phyloP scores from a whole-genome alignment of 805 yeast species.

The Yamadazyma olivae region DNA sequence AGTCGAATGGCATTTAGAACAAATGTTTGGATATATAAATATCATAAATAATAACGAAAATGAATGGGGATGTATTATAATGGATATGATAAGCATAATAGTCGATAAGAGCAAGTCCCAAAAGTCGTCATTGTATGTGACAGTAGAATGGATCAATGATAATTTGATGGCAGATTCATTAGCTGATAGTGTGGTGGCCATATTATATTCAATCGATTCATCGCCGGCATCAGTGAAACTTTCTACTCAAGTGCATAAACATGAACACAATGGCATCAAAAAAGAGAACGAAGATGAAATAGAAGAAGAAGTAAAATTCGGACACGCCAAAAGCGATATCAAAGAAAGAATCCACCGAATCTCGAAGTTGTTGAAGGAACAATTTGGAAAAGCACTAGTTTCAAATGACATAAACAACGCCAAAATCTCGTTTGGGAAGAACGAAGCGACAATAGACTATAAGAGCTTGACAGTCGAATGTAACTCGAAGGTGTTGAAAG shows the following conservation, averaged over 20 bases:
- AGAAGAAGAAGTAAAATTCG: constrained; percentile 14
- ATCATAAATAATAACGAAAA: constrained; percentile 55
- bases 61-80: constrained; percentile 42
- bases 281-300: constrained; percentile 3
- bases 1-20: constrained; percentile 84
- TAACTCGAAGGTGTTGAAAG: constrained; percentile 69
- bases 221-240: constrained; percentile 93
- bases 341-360: constrained; percentile 46
- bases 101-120: constrained; percentile 34
- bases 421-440: constrained; percentile 67
- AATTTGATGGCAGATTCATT: constrained; percentile 79
- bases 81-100: constrained; percentile 42
- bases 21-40: constrained; percentile 89
- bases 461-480: constrained; percentile 64
- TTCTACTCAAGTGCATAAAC: constrained; percentile 59
- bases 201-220: constrained; percentile 86
- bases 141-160: constrained; percentile 89
- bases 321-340: constrained; percentile 26
- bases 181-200: constrained; percentile 92
- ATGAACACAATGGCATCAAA: constrained; percentile 23
- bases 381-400: constrained; percentile 76
- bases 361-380: constrained; percentile 65
- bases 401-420: constrained; percentile 49
- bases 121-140: constrained; percentile 38
- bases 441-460: constrained; percentile 68